These are phyloP conservation scores for Harringtonia lauricola DNA, from an alignment of 2,329 filamentous ascomycete genomes.

Conservation along the genomic window DNA sequence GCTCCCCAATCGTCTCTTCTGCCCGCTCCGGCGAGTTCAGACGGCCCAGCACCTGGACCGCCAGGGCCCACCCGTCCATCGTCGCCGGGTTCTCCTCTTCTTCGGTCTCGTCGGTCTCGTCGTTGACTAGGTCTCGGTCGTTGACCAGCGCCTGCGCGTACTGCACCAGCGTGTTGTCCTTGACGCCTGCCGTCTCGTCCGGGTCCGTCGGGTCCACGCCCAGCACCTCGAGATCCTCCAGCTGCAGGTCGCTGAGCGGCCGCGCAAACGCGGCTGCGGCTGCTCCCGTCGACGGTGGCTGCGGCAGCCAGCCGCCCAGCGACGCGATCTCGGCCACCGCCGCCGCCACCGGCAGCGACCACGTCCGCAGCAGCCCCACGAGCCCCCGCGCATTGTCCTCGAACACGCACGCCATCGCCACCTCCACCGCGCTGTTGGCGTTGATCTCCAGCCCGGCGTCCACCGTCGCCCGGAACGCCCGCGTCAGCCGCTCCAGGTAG, in stretches of 20 bases:
- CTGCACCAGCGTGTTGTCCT: conserved; percentile 66
- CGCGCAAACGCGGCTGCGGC: conserved; percentile 44
- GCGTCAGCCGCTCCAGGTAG: conserved; percentile 63
- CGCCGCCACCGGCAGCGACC: conserved; percentile 70
- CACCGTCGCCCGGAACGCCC: conserved; percentile 59
- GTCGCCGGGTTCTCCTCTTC: conserved; percentile 15
- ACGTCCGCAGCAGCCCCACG: conserved; percentile 61
- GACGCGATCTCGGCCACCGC: conserved; percentile 75
- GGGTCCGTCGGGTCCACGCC: conserved; percentile 51
- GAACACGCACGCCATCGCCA: conserved; percentile 71
- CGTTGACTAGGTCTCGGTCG: conserved; percentile 34
- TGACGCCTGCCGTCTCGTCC: conserved; percentile 53
- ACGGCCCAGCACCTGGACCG: conserved; percentile 70
- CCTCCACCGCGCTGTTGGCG: conserved; percentile 62
- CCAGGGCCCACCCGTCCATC: conserved; percentile 79
- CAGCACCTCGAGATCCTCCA: conserved; percentile 76
- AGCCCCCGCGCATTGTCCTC: conserved; percentile 73
- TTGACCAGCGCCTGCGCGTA: conserved; percentile 62
- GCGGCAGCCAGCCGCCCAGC: conserved; percentile 72
- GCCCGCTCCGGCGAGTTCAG: conserved; percentile 64
- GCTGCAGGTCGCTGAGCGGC: conserved; percentile 52
- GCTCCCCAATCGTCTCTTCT: conserved; percentile 60
- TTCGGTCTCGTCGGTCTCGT: conserved; percentile 11
- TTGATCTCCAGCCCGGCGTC: conserved; percentile 68
- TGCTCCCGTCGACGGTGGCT: conserved; percentile 39